Percentiles rank a stretch among this genome's conserved stretches.
phyloP scores from a whole-genome alignment of 352 stramenopile species.

The Phytophthora pinifolia region DNA sequence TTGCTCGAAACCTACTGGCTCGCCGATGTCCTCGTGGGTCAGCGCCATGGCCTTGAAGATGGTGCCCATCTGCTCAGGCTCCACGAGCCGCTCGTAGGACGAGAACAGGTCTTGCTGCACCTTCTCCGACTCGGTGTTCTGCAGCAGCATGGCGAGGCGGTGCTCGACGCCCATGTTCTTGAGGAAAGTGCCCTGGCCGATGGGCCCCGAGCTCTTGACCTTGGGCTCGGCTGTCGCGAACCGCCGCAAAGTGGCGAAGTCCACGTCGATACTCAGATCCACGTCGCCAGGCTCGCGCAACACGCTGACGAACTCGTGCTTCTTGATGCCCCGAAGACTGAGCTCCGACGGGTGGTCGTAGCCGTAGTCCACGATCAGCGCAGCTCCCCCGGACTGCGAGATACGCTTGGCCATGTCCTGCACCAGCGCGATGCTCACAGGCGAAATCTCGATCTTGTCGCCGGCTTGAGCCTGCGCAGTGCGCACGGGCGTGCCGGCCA shows the following conservation, averaged over 20 bases:
- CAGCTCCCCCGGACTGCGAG: slow-evolving; percentile 76
- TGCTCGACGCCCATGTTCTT: slow-evolving; percentile 95
- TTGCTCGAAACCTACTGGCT: slow-evolving; percentile 68
- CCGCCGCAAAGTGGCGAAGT: slow-evolving; percentile 83
- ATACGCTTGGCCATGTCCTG: slow-evolving; percentile 93
- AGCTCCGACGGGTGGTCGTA: slow-evolving; percentile 88
- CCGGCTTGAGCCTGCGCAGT: slow-evolving; percentile 64
- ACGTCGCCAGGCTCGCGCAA: slow-evolving; percentile 92
- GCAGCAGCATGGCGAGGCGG: slow-evolving; percentile 88
- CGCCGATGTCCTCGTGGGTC: slow-evolving; percentile 51
- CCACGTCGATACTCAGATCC: slow-evolving; percentile 89
- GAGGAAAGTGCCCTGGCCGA: slow-evolving; percentile 92
- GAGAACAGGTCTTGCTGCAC: slow-evolving; percentile 88
- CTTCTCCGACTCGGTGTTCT: slow-evolving; percentile 81
- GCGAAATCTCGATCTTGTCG: slow-evolving; percentile 94
- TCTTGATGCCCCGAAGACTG: slow-evolving; percentile 93
- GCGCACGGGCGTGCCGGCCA: slow-evolving; percentile 39
- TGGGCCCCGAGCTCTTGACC: slow-evolving; percentile 83
- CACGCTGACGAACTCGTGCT: slow-evolving; percentile 94
- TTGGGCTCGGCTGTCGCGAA: slow-evolving; percentile 57
- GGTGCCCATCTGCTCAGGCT: slow-evolving; percentile 92
- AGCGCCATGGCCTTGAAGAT: slow-evolving; percentile 95
- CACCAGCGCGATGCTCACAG: slow-evolving; percentile 88
- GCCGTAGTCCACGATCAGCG: slow-evolving; percentile 96
- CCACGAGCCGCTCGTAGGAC: slow-evolving; percentile 92